Conservation (phyloP, 805 yeast genomes). For the Pichia nakasei region DNA sequence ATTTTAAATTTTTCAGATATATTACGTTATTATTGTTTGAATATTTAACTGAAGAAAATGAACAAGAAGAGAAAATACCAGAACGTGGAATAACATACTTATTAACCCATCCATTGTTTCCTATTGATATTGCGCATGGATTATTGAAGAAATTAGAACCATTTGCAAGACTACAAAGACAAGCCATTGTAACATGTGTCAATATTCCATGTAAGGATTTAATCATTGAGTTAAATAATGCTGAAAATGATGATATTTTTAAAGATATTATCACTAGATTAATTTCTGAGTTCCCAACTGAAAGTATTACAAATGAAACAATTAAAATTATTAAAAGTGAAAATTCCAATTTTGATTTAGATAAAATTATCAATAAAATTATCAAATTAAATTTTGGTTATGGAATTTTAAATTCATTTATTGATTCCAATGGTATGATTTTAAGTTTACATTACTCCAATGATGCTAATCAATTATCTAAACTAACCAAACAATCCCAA, state of each 20-base stretch:
- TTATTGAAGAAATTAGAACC: conserved; percentile 42
- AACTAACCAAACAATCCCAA: conserved; percentile 41
- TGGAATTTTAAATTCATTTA: conserved; percentile 51
- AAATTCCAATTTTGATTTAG: conserved; percentile 28
- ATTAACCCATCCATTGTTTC: conserved; percentile 83
- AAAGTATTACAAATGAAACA: conserved; percentile 45
- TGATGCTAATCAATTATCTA: conserved; percentile 34
- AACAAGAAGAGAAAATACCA: conserved; percentile 33
- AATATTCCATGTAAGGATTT: conserved; percentile 58
- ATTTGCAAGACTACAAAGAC: conserved; percentile 61
- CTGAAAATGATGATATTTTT: conserved; percentile 55
- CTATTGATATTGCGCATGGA: conserved; percentile 45
- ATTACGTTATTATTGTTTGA: conserved; percentile 32
- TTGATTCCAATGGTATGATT: conserved; percentile 63
- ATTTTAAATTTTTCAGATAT: conserved; percentile 42
- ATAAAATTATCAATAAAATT: conserved; percentile 38
- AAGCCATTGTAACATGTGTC: conserved; percentile 74
- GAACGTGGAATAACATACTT: conserved; percentile 59
- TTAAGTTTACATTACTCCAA: conserved; percentile 53
- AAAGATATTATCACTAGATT: conserved; percentile 60
- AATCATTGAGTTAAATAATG: conserved; percentile 46
- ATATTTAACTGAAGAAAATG: conserved; percentile 22
- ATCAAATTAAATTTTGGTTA: conserved; percentile 43
- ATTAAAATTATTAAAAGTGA: conserved; percentile 26
- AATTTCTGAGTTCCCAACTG: conserved; percentile 53